Percentiles rank a stretch among this genome's conserved stretches.
phyloP scores from a whole-genome alignment of 805 yeast species.

The Metschnikowia dekortorum region DNA sequence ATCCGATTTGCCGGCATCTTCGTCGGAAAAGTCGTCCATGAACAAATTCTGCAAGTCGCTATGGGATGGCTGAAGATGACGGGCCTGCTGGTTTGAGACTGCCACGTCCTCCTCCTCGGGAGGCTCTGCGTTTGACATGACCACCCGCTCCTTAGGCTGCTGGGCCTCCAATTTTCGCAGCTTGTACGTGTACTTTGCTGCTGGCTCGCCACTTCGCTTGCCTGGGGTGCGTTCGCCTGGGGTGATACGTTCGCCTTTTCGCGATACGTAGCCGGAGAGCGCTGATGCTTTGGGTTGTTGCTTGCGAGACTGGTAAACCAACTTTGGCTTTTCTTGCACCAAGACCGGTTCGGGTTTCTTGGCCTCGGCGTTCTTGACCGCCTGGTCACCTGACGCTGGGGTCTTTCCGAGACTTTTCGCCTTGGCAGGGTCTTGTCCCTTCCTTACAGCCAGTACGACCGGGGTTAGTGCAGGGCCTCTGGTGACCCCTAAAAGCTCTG shows the following conservation, averaged over 20 bases:
- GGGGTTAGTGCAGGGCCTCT: conserved; percentile 24
- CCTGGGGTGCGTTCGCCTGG: neutral
- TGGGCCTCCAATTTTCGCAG: conserved; percentile 31
- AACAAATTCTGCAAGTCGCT: conserved; percentile 12
- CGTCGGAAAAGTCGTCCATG: conserved; percentile 17
- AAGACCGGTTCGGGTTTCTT: neutral
- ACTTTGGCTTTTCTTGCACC: conserved; percentile 5
- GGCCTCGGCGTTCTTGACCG: neutral
- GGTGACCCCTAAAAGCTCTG: conserved; percentile 25
- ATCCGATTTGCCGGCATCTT: conserved; percentile 2
- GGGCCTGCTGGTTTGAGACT: neutral
- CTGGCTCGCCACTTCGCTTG: neutral
- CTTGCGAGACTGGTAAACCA: conserved; percentile 14
- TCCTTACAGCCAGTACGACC: neutral
- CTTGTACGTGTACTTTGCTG: conserved; percentile 24
- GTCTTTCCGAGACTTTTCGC: neutral
- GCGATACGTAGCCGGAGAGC: conserved; percentile 14
- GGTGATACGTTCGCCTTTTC: conserved; percentile 10
- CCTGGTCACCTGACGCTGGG: neutral
- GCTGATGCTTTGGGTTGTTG: conserved; percentile 9
- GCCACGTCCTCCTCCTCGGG: neutral
- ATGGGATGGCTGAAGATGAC: neutral
- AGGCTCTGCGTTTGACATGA: conserved; percentile 22
- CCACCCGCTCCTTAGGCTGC: conserved; percentile 34
- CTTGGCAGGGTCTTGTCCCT: no score